Evolutionary conservation across 2,329 filamentous ascomycete genomes (phyloP), one percentile per base, ranked within the genome.

Genomic region (Rhynchosporium graminicola): DNA sequence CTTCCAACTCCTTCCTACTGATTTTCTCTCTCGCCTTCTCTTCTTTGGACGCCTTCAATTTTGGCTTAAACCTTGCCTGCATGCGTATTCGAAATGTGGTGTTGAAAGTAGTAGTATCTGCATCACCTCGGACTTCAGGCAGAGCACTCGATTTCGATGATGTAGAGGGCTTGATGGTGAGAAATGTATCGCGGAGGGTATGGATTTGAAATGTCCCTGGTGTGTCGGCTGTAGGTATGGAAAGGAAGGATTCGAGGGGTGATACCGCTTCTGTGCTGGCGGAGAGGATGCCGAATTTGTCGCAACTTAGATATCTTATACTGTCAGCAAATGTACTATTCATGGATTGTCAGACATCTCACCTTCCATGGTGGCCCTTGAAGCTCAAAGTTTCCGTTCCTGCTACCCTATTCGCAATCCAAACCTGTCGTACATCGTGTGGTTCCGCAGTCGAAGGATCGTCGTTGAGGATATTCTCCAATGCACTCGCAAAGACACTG

Each of bases 401-500:
- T 0, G 88, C 85, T 12, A 97, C 88, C 68, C 84, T 85, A 70
- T 90, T 96, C 64, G 91, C 92, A 67, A 98, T 86, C 91, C 94
- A 99, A 15, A 99, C 95, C 79, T 97, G 93, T 64, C 94, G 83
- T 64, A 98, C 93, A 75, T 98, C 93, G 76, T 97, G 93, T 56
- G 95, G 95, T 77, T 99, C 95, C 8, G 94, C 92, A 4, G 87
- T 97, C n/a, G 82, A 76, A 3, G 91, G 84, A 73, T 96, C 89
- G 31, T 82, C 87, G 62, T 97, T 93, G 64, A 97, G 84, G 42
- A 97, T 88, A 74, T 98, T 97, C 79, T 96, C 92, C 56, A 99
- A 79, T 13, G 82, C 79, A 69, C 90, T 87, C 4, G 90, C 83
- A 76, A 96, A 99, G 15, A 98, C 89, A 73, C 90, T 91, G 63